phyloP scores from a whole-genome alignment of 305 asterid species.

The Fraxinus xanthoxyloides region DNA sequence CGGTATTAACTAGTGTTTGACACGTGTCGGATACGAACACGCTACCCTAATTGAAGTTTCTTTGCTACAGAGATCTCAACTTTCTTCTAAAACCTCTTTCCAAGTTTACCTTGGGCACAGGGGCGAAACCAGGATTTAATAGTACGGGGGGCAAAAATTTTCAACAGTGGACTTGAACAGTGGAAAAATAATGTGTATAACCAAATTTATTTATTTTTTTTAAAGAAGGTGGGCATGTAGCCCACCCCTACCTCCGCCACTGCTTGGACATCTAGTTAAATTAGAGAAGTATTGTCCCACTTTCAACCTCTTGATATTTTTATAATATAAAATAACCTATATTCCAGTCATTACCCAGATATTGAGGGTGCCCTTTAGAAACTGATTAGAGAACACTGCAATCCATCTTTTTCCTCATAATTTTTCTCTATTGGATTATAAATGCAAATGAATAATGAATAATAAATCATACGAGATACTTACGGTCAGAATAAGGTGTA shows the following conservation, averaged over 20 bases:
- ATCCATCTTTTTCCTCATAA: neutral
- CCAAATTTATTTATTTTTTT: too few relatives aligned
- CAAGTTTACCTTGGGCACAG: neutral
- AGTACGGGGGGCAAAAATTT: too few relatives aligned
- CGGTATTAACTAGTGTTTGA: too few relatives aligned
- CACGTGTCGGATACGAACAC: too few relatives aligned
- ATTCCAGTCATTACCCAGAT: neutral
- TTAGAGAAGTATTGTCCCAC: neutral
- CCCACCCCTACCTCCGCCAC: too few relatives aligned
- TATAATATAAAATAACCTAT: neutral
- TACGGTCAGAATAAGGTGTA: constrained; percentile 82
- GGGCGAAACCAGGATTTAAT: too few relatives aligned
- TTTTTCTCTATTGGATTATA: neutral
- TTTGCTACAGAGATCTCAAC: too few relatives aligned
- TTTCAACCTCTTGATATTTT: neutral
- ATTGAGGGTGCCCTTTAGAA: neutral
- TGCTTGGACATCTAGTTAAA: constrained; percentile 24
- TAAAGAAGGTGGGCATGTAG: too few relatives aligned
- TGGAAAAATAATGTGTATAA: too few relatives aligned
- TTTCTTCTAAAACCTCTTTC: neutral
- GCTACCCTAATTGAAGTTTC: too few relatives aligned
- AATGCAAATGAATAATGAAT: neutral
- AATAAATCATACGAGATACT: constrained; percentile 28
- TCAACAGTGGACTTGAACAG: too few relatives aligned
- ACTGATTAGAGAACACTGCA: neutral